Evolutionary conservation across 495 filamentous ascomycete genomes (phyloP).

Genomic region (Mytilinidion resinicola): DNA sequence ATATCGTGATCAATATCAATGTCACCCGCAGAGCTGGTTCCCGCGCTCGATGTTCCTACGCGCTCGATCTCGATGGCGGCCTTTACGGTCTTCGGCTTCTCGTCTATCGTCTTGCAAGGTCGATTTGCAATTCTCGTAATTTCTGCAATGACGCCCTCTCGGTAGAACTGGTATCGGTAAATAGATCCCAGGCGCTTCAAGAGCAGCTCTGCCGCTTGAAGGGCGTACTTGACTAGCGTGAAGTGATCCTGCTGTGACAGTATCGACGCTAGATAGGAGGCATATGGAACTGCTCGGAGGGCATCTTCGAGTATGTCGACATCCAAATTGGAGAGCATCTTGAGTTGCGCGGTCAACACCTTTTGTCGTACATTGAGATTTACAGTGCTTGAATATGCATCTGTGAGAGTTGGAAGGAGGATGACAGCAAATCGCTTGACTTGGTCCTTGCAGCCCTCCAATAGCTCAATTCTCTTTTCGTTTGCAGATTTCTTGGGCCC

Average conservation of each 20-base stretch:
- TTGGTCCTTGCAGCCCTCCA: constrained; percentile 75
- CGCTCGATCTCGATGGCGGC: constrained; percentile 18
- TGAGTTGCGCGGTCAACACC: constrained; percentile 87
- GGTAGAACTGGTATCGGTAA: constrained; percentile 94
- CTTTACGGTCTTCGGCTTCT: constrained; percentile 21
- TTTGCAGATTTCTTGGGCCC: constrained; percentile 55
- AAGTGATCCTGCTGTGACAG: constrained; percentile 93
- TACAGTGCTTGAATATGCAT: constrained; percentile 96
- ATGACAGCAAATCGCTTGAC: constrained; percentile 89
- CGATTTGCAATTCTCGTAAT: constrained; percentile 68
- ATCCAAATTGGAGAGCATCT: constrained; percentile 97
- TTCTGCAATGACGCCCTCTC: constrained; percentile 92
- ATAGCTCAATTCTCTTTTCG: constrained; percentile 68
- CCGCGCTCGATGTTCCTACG: constrained; percentile 7
- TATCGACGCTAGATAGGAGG: constrained; percentile 94
- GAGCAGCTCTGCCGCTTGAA: constrained; percentile 83
- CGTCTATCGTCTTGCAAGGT: constrained; percentile 37
- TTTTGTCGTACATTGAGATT: constrained; percentile 97
- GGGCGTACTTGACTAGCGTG: constrained; percentile 72
- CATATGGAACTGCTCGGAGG: constrained; percentile 85
- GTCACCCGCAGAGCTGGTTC: constrained; percentile 19
- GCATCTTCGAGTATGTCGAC: constrained; percentile 75
- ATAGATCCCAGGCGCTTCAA: constrained; percentile 75
- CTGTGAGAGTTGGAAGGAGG: constrained; percentile 91
- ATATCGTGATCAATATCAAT: constrained; percentile 43